Evolutionary conservation across 345 rosid species (phyloP), one percentile per base, ranked within the genome.

Genomic region (Populus alba): DNA sequence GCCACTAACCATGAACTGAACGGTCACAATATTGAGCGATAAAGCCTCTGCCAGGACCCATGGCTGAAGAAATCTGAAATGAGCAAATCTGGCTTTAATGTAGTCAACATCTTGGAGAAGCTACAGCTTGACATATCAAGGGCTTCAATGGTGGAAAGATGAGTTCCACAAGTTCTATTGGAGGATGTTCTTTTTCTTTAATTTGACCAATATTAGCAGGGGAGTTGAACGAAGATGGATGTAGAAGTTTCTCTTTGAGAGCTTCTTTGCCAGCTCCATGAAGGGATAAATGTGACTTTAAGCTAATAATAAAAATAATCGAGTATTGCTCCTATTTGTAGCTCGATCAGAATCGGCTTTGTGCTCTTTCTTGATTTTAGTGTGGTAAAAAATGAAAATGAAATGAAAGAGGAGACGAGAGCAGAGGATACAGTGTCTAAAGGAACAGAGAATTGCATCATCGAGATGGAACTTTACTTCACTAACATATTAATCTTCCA

Each of bases 241-340:
- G 63, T 8, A 11, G 53, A 87, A 77, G 75, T 84, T 84, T 51
- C 84, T 71, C 29, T 63, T 18, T 2, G 84, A 15, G 35, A 87
- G 87, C 62, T 74, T 75, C 74, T 86, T 87, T 35, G 83, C 85
- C 5, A 87, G 85, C 78, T 86, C 87, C 9, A 86, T 67, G 77
- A 77, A 87, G 13, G 92, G 87, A 16, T 82, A 73, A 17, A 78
- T 80, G 77, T 87, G 90, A 25, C 92, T 87, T 31, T 86, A 79
- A 67, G 87, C 92, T 27, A 89, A 70, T 88, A 90, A 87, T 84
- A 90, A 87, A 2, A 87, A 66, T 87, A 87, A 61, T 3, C 84
- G 45, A 67, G 20, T 29, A 18, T 8, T 67, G 5, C 43, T 37
- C 23, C 4, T 35, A 0, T 20, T 31, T 67, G n/a, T 0, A 22